Conservation (phyloP, 2,329 filamentous ascomycete genomes). For the Periconia sp. region DNA sequence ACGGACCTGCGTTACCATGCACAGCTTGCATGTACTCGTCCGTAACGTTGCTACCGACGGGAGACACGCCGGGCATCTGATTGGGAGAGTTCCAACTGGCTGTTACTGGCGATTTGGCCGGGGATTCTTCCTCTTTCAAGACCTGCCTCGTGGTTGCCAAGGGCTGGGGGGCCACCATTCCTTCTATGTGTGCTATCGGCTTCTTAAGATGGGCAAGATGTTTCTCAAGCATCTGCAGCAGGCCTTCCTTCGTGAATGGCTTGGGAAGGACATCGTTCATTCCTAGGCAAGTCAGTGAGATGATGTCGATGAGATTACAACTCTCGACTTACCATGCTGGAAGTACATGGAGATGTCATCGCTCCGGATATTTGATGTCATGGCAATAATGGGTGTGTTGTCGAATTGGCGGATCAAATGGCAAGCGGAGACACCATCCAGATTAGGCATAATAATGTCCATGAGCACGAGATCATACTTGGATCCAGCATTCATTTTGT, state of each 20-base stretch:
- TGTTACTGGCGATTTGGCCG: constrained; percentile 65
- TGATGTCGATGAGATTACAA: no score
- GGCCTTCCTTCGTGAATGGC: constrained; percentile 86
- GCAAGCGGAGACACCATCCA: constrained; percentile 94
- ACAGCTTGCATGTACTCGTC: constrained; percentile 56
- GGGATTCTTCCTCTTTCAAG: constrained; percentile 68
- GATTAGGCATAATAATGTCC: constrained; percentile 89
- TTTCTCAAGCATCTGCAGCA: constrained; percentile 83
- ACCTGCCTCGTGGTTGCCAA: constrained; percentile 61
- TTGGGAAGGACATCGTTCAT: constrained; percentile 99
- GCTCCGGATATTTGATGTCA: constrained; percentile 97
- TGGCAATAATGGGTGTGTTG: constrained; percentile 88
- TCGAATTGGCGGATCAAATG: constrained; percentile 90
- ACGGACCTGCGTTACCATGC: constrained; percentile 48
- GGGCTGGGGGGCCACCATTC: constrained; percentile 59
- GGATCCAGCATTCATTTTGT: constrained; percentile 73
- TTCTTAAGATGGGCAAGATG: constrained; percentile 86
- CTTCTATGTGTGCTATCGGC: constrained; percentile 50
- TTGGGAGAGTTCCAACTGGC: constrained; percentile 69
- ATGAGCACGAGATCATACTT: constrained; percentile 67
- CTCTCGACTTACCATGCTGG: constrained; percentile 82
- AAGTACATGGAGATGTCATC: constrained; percentile 98
- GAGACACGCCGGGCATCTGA: constrained; percentile 63
- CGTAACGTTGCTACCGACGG: constrained; percentile 49
- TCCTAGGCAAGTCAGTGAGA: constrained; percentile 61